These are phyloP conservation scores for Stenogyne calaminthoides DNA, from an alignment of 305 asterid genomes.

Conservation along the genomic window DNA sequence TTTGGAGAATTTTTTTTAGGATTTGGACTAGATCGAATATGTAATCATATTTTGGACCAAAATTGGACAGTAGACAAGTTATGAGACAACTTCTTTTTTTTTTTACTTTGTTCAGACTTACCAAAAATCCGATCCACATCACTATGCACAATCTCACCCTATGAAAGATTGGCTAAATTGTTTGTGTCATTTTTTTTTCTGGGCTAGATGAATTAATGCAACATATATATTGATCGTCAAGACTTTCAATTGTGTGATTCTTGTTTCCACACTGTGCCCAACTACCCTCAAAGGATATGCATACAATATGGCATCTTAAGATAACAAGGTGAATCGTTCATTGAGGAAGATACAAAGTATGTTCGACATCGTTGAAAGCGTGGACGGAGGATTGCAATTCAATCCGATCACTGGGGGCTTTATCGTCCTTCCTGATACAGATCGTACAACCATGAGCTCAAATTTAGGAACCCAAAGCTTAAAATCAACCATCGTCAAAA, in stretches of 20 bases:
- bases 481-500: constrained; percentile 46
- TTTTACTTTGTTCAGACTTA: too few species aligned
- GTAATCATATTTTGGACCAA: too few species aligned
- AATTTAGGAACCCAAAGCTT: neutral
- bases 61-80: too few species aligned
- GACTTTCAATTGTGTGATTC: neutral
- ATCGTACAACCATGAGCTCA: neutral
- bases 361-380: constrained; percentile 84
- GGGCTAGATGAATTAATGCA: neutral
- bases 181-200: neutral
- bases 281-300: constrained; percentile 91
- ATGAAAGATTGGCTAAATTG: neutral
- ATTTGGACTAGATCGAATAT: too few species aligned
- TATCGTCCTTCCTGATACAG: constrained; percentile 37
- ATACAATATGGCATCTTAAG: constrained; percentile 85
- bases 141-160: neutral
- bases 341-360: constrained; percentile 74
- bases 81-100: too few species aligned
- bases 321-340: constrained; percentile 87
- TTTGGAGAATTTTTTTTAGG: too few species aligned
- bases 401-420: constrained; percentile 62
- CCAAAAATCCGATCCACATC: too few species aligned
- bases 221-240: neutral
- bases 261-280: constrained; percentile 64
- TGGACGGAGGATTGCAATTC: constrained; percentile 72